Base-by-base conservation (phyloP, 495 filamentous ascomycete species). In the Achaetomiella virescens region DNA sequence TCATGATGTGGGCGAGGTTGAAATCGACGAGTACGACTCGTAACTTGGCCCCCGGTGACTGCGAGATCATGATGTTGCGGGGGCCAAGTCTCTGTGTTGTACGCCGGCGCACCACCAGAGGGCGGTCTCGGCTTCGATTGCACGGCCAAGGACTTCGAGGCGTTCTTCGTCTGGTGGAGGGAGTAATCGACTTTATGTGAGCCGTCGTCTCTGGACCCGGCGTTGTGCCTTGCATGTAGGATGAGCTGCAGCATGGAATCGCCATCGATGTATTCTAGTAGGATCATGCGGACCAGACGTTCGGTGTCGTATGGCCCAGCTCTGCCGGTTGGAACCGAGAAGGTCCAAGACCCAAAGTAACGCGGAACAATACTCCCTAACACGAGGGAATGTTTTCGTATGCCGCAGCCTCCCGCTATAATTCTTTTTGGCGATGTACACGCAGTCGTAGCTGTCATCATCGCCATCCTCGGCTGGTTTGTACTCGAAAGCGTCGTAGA, bases 401-500 rank as follows among this genome's bases (percentile, higher is more conserved):
- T 21, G 52, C 31, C 14, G 42, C 43, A 4, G 52, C 31, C 41
- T 54, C 52, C 31, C 52, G 41, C 31, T 54, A 15, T 54, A 54
- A 33, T 40, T 5, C 41, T 38, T 24, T 25, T 54, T 43, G 52
- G 52, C 52, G 29, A 2, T 5, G 22, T 27, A 54, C 42, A 45
- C 47, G 33, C 52, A 46, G 29, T 54, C 52, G 42, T 17, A 14
- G 14, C 21, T n/a, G n/a, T n/a, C 33, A 7, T 17, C 6, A n/a
- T 54, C n/a, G n/a, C n/a, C 41, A 24, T 20, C 8, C 6, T 46
- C 18, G 31, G 20, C 31, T 21, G 47, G 21, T 8, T 29, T 29
- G 52, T 54, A 54, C 20, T 47, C 42, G 20, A 54, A 46, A 2
- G 29, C 52, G 21, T 54, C 52, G 21, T 36, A 54, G 43, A 47